These are phyloP conservation scores for Liriodendron chinense DNA, from an alignment of 164 flowering plant genomes.

Conservation along the genomic window DNA sequence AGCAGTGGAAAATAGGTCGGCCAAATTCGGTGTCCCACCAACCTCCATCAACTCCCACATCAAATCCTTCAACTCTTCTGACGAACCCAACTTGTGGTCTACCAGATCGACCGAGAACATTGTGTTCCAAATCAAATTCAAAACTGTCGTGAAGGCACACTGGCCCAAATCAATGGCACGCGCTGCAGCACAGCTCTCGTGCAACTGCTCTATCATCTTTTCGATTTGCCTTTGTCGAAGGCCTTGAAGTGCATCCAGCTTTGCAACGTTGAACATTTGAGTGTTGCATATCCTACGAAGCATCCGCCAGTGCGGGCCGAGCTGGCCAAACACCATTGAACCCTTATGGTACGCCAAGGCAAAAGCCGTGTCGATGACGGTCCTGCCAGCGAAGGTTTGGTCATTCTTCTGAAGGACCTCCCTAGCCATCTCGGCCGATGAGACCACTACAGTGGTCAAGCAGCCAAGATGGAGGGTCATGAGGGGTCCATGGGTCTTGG, in stretches of 20 bases:
- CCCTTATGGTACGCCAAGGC: not conserved
- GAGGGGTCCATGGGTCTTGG: too few relatives aligned
- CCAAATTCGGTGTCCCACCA: constrained; percentile 5
- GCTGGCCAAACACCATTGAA: constrained; percentile 5
- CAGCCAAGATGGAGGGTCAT: too few relatives aligned
- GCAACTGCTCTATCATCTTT: not conserved
- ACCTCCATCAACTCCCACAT: constrained; percentile 4
- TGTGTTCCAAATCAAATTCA: constrained; percentile 14
- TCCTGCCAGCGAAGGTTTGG: not conserved
- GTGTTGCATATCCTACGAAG: constrained; percentile 2
- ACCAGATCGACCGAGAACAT: constrained; percentile 8
- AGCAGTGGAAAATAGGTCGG: constrained; percentile 14
- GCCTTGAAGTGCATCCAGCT: constrained; percentile 5
- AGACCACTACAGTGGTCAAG: too few relatives aligned
- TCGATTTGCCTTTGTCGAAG: constrained; percentile 4
- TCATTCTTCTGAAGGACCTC: too few relatives aligned
- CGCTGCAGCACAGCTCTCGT: not conserved
- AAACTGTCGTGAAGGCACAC: not conserved
- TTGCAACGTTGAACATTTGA: not conserved
- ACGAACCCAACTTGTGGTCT: not conserved
- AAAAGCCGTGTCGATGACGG: not conserved
- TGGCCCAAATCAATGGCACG: constrained; percentile 2
- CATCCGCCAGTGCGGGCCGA: not conserved
- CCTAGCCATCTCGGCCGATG: too few relatives aligned
- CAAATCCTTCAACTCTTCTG: constrained; percentile 2